Evolutionary conservation across 805 yeast genomes (phyloP).

Genomic region (Pichia nanzhaoensis): DNA sequence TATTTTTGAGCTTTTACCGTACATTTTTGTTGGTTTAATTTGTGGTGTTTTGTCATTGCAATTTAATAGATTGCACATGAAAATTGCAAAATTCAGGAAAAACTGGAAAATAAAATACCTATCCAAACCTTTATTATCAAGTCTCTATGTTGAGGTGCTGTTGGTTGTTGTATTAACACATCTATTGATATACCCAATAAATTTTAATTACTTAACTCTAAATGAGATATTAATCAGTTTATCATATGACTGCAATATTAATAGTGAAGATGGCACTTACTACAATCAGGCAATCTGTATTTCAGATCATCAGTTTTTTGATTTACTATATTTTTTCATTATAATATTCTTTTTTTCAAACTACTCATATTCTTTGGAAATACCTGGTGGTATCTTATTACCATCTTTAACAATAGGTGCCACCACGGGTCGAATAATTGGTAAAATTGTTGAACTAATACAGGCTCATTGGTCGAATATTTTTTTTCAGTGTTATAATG

Average conservation of each 20-base stretch:
- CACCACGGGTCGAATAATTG: conserved; percentile 48
- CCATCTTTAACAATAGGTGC: conserved; percentile 63
- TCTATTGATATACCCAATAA: conserved; percentile 46
- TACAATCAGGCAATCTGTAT: conserved; percentile 16
- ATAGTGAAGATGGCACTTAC: conserved; percentile 1
- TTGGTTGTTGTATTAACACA: conserved; percentile 41
- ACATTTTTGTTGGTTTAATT: conserved; percentile 56
- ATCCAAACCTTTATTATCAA: background rate
- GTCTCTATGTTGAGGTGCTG: conserved; percentile 2
- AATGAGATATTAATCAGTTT: conserved; percentile 51
- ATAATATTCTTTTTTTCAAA: conserved; percentile 45
- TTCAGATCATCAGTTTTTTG: conserved; percentile 32
- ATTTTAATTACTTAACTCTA: conserved; percentile 42
- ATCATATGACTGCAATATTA: conserved; percentile 55
- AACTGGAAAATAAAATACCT: background rate
- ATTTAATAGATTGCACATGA: conserved; percentile 43
- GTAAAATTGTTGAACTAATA: conserved; percentile 42
- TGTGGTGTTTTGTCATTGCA: conserved; percentile 64
- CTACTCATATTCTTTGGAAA: conserved; percentile 58
- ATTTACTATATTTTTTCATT: conserved; percentile 13
- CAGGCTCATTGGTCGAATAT: conserved; percentile 38
- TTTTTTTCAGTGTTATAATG: conserved; percentile 35
- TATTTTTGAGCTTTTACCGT: conserved; percentile 62
- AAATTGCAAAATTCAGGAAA: conserved; percentile 33
- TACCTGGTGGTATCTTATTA: conserved; percentile 65